A percentile compares a stretch with the other conserved stretches of the same genome.
These are phyloP conservation scores for Wallemia ichthyophaga DNA, from an alignment of 1,284 basidiomycete species.

Conservation along the genomic window DNA sequence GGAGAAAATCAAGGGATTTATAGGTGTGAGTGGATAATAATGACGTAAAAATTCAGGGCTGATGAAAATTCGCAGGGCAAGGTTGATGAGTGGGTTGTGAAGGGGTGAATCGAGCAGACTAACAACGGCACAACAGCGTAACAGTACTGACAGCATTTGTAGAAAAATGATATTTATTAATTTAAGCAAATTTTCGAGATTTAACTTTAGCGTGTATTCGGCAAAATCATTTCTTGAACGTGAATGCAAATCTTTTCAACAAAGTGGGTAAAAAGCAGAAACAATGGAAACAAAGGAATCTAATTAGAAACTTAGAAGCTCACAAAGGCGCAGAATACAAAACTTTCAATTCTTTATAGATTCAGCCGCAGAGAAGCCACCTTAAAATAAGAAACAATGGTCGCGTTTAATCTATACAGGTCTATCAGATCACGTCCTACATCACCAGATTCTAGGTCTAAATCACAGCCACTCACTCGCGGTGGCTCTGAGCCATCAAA, in stretches of 20 bases:
- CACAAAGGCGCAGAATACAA: background rate
- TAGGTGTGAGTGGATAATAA: slow-evolving; percentile 13
- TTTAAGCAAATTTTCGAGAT: background rate
- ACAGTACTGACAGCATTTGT: slow-evolving; percentile 2
- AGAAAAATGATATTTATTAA: background rate
- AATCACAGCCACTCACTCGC: background rate
- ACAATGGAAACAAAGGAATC: no score
- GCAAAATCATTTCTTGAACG: no score
- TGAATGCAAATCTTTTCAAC: background rate
- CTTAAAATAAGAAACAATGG: background rate
- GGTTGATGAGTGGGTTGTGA: slow-evolving; percentile 17
- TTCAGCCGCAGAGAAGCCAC: background rate
- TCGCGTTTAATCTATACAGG: background rate
- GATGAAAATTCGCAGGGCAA: slow-evolving; percentile 7
- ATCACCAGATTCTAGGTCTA: background rate
- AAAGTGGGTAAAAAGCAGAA: background rate
- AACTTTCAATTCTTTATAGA: background rate
- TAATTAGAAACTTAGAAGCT: no score
- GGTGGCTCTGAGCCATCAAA: background rate
- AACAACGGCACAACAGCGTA: background rate
- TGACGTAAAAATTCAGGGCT: background rate
- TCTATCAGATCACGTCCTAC: background rate
- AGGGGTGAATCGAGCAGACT: background rate
- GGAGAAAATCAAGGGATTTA: slow-evolving; percentile 15
- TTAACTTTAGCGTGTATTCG: no score